These are phyloP conservation scores for Tirmania nivea DNA, from an alignment of 495 filamentous ascomycete genomes.

Conservation along the genomic window DNA sequence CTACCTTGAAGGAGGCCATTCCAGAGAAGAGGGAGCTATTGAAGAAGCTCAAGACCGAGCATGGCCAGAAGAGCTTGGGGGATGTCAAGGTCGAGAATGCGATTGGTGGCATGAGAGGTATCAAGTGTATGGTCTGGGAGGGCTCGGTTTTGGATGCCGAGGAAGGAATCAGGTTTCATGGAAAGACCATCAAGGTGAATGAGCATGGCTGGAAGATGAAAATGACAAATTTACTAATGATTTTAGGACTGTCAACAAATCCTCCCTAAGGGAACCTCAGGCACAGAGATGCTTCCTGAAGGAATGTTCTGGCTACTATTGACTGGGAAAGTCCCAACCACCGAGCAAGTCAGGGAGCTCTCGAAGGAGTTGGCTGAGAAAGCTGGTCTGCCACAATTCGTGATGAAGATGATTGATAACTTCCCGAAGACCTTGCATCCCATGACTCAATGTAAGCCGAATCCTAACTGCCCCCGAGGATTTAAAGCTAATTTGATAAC, in stretches of 20 bases:
- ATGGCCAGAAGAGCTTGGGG: slow-evolving; percentile 63
- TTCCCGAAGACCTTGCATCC: slow-evolving; percentile 81
- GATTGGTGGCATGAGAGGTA: slow-evolving; percentile 85
- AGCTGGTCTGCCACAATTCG: slow-evolving; percentile 58
- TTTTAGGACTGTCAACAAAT: slow-evolving; percentile 62
- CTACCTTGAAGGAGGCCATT: slow-evolving; percentile 57
- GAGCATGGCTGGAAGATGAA: background rate
- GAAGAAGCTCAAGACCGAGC: slow-evolving; percentile 61
- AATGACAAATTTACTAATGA: background rate
- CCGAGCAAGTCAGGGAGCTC: slow-evolving; percentile 55
- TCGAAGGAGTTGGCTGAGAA: slow-evolving; percentile 75
- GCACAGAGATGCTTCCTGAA: slow-evolving; percentile 97
- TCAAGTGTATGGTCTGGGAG: slow-evolving; percentile 98
- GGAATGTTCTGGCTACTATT: slow-evolving; percentile 99
- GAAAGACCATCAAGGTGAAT: slow-evolving; percentile 58
- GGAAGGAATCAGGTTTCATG: slow-evolving; percentile 96
- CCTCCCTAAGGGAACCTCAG: slow-evolving; percentile 76
- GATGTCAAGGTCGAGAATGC: slow-evolving; percentile 88
- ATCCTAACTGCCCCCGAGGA: background rate
- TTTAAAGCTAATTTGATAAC: background rate
- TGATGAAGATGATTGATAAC: slow-evolving; percentile 68
- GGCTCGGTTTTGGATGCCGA: slow-evolving; percentile 90
- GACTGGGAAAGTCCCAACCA: slow-evolving; percentile 76
- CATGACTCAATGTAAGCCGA: slow-evolving; percentile 56
- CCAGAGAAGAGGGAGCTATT: slow-evolving; percentile 82